phyloP scores from a whole-genome alignment of 2,329 filamentous ascomycete genomes.

The Chaetomium globosum region DNA sequence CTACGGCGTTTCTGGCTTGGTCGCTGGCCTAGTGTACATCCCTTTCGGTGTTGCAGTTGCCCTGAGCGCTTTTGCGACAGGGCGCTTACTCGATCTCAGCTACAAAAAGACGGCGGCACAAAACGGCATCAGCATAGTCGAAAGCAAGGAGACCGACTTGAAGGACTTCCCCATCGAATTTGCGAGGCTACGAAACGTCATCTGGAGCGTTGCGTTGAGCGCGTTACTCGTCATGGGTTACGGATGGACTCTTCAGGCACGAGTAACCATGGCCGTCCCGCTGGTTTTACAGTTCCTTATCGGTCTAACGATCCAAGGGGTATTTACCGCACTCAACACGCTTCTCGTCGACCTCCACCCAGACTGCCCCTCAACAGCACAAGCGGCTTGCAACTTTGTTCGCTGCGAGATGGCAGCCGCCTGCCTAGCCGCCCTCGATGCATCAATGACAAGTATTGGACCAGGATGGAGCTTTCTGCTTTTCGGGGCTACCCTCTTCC shows the following conservation, averaged over 20 bases:
- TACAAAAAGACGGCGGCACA: background rate
- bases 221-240: background rate
- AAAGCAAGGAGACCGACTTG: background rate
- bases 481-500: background rate
- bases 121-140: background rate
- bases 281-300: background rate
- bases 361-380: constrained; percentile 9
- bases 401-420: constrained; percentile 15
- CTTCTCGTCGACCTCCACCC: constrained; percentile 9
- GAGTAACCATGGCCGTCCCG: background rate
- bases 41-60: constrained; percentile 14
- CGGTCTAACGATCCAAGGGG: background rate
- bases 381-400: constrained; percentile 17
- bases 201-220: background rate
- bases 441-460: background rate
- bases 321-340: constrained; percentile 7
- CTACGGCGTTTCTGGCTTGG: constrained; percentile 3
- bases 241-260: background rate
- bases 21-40: constrained; percentile 1
- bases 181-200: background rate
- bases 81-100: background rate
- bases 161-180: constrained; percentile 4
- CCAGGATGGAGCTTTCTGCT: constrained; percentile 12
- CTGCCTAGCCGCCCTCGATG: constrained; percentile 7
- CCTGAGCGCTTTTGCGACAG: constrained; percentile 7